Evolutionary conservation across 2,329 filamentous ascomycete genomes (phyloP).

Genomic region (Cyclaneusma minus): DNA sequence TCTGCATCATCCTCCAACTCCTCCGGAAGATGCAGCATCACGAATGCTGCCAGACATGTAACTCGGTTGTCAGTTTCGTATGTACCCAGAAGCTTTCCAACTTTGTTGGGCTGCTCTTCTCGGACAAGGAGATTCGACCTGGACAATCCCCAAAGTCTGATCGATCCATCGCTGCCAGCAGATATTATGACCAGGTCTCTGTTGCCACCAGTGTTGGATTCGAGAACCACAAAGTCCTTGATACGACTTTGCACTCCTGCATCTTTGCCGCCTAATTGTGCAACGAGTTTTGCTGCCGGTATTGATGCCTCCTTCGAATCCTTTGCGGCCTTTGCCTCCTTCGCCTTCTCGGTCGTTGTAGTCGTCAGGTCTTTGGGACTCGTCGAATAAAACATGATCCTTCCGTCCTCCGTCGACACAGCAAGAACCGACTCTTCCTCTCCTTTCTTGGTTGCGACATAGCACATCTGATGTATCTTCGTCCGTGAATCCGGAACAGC

Average conservation of each 20-base stretch:
- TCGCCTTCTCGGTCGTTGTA: constrained; percentile 13
- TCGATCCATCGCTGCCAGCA: constrained; percentile 69
- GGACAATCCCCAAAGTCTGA: constrained; percentile 60
- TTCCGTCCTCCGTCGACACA: constrained; percentile 80
- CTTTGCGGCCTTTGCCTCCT: constrained; percentile 19
- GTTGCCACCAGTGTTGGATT: constrained; percentile 20
- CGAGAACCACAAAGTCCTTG: constrained; percentile 66
- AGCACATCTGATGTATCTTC: constrained; percentile 73
- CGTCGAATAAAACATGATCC: constrained; percentile 71
- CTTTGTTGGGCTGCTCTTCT: constrained; percentile 21
- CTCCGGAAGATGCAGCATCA: constrained; percentile 59
- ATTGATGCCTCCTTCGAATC: constrained; percentile 31
- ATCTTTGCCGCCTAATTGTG: constrained; percentile 63
- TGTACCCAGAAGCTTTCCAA: constrained; percentile 46
- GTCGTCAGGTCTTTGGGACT: constrained; percentile 27
- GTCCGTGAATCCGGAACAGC: constrained; percentile 50
- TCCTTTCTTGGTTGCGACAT: constrained; percentile 38
- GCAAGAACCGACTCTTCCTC: constrained; percentile 45
- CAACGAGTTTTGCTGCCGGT: constrained; percentile 49
- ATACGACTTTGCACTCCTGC: constrained; percentile 55
- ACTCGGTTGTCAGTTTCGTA: constrained; percentile 82
- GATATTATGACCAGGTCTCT: constrained; percentile 45
- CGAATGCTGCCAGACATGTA: constrained; percentile 74
- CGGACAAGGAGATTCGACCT: constrained; percentile 13
- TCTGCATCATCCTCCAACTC: constrained; percentile 32